Evolutionary conservation across 106 monocot species (phyloP), one percentile per base, ranked within the genome.

Genomic region (Posidonia australis): DNA sequence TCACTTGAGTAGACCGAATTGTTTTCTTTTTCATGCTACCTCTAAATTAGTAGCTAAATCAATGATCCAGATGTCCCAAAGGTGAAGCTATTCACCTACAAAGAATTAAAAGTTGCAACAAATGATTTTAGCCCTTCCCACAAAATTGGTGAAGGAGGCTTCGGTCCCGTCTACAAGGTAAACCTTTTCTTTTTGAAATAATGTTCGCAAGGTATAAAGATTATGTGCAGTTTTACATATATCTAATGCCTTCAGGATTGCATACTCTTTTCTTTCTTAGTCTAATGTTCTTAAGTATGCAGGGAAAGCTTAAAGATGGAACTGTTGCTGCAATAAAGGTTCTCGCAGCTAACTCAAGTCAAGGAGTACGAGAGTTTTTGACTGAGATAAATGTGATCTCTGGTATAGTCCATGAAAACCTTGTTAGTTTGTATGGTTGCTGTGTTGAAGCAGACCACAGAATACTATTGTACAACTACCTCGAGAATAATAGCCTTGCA

Each of bases 111-210:
- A 74, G 58, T 9, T 63, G 84, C 84, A 13, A 84, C 84, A 19
- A 55, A 21, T 26, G 54, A 75, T 66, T 84, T 84, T 67, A 77
- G 77, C 25, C 51, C 58, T 42, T 65, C n/a, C 2, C 78, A 81
- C 51, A 81, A 72, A 75, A 54, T 84, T 36, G 84, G 84, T 0
- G 64, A 75, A 41, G 84, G 84, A 22, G 84, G 84, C 24, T 84
- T 81, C 75, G 80, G 80, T 64, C 72, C 77, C 60, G 84, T 84
- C 13, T 84, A 78, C 58, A 74, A 75, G 81, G 84, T 84, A 56
- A 74, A 27, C 27, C 26, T 25, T n/a, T n/a, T n/a, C n/a, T n/a
- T n/a, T n/a, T n/a, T n/a, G n/a, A n/a, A n/a, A n/a, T n/a, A n/a
- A n/a, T n/a, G n/a, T n/a, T n/a, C n/a, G n/a, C n/a, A n/a, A n/a